These are phyloP conservation scores for Botrytis hyacinthi DNA, from an alignment of 2,329 filamentous ascomycete species.

Conservation along the genomic window DNA sequence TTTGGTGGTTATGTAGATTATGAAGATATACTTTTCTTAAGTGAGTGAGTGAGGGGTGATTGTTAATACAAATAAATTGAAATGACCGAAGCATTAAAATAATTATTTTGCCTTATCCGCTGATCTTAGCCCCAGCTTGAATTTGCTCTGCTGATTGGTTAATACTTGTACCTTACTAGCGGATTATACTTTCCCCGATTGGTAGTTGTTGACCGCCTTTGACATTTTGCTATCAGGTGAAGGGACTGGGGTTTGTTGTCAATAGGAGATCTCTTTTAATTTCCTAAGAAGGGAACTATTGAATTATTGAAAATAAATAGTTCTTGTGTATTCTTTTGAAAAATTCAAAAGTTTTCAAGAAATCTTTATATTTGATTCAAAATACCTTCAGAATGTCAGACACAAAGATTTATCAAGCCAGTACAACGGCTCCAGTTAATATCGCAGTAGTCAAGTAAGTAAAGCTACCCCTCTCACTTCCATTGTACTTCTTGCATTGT, in stretches of 20 bases:
- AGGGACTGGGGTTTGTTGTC: slow-evolving; percentile 11
- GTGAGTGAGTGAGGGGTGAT: background rate
- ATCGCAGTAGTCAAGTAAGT: slow-evolving; percentile 93
- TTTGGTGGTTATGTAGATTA: slow-evolving; percentile 9
- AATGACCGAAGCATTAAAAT: background rate
- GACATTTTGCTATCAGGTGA: background rate
- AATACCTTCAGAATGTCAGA: slow-evolving; percentile 36
- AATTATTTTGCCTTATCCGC: slow-evolving; percentile 12
- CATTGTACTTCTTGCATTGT: slow-evolving; percentile 8
- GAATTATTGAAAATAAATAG: slow-evolving; percentile 8
- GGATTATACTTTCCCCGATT: slow-evolving; percentile 5
- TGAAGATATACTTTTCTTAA: background rate
- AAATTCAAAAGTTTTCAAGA: background rate
- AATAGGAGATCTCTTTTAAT: background rate
- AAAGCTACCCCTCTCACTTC: slow-evolving; percentile 28
- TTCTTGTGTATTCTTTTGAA: background rate
- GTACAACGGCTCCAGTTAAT: slow-evolving; percentile 95
- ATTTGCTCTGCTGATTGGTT: background rate
- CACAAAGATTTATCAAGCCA: slow-evolving; percentile 73
- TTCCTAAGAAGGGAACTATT: background rate
- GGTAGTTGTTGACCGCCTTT: slow-evolving; percentile 1
- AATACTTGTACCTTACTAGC: background rate
- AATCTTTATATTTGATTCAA: background rate
- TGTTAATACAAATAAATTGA: background rate
- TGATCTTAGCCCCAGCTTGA: background rate